Conservation (phyloP, 2,329 filamentous ascomycete species). For the Talaromyces sp. region DNA sequence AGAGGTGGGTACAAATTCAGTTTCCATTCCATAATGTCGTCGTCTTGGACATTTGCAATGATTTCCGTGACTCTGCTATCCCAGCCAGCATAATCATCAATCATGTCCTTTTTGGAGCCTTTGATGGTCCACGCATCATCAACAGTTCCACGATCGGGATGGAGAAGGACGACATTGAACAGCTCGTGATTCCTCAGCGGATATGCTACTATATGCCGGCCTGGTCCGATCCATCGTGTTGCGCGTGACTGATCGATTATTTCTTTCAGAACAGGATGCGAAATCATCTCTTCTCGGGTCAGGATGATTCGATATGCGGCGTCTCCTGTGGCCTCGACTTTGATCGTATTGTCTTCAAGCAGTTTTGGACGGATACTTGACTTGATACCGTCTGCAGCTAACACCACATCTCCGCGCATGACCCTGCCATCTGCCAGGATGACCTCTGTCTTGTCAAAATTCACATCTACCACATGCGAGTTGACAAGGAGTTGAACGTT, state of each 20-base stretch:
- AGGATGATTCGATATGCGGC: constrained; percentile 79
- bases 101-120: constrained; percentile 60
- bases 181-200: constrained; percentile 64
- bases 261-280: constrained; percentile 64
- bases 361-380: constrained; percentile 45
- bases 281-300: constrained; percentile 61
- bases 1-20: constrained; percentile 34
- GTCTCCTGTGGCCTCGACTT: constrained; percentile 57
- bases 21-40: constrained; percentile 40
- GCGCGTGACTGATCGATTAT: constrained; percentile 66
- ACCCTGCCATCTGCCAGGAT: constrained; percentile 27
- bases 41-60: constrained; percentile 59
- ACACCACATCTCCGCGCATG: constrained; percentile 45
- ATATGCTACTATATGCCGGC: constrained; percentile 74
- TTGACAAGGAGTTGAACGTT: constrained; percentile 32
- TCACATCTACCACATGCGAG: constrained; percentile 28
- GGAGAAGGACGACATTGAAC: constrained; percentile 63
- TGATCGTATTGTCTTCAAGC: constrained; percentile 28
- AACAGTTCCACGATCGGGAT: constrained; percentile 61
- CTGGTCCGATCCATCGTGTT: constrained; percentile 72
- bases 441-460: constrained; percentile 30
- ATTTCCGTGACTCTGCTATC: constrained; percentile 58
- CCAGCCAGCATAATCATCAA: constrained; percentile 61
- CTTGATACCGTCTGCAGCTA: constrained; percentile 56
- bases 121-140: constrained; percentile 62